These are phyloP conservation scores for Xylariaceae sp. DNA, from an alignment of 2,329 filamentous ascomycete genomes.

Conservation along the genomic window DNA sequence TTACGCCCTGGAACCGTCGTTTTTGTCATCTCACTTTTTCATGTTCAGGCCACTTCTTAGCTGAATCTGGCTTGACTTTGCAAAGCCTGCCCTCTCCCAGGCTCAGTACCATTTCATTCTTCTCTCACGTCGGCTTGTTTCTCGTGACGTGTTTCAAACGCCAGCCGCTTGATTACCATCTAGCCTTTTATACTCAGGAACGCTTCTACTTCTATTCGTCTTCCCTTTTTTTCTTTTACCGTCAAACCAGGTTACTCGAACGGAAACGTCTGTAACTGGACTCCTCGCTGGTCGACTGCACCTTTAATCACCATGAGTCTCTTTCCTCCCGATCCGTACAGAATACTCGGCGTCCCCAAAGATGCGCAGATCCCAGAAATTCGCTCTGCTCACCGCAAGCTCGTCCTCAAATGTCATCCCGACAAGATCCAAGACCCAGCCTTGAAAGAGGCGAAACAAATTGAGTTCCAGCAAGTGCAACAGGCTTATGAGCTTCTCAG, in stretches of 20 bases:
- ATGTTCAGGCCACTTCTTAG: conserved; percentile 30
- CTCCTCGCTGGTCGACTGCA: conserved; percentile 19
- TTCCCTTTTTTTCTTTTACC: conserved; percentile 25
- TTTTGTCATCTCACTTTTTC: conserved; percentile 13
- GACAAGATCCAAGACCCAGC: conserved; percentile 81
- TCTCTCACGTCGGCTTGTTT: conserved; percentile 11
- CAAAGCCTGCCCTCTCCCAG: conserved; percentile 10
- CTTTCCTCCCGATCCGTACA: conserved; percentile 69
- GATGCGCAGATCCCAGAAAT: conserved; percentile 67
- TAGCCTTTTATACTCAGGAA: conserved; percentile 20
- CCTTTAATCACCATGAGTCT: conserved; percentile 41
- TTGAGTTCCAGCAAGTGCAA: conserved; percentile 88
- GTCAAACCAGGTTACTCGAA: conserved; percentile 12
- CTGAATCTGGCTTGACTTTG: conserved; percentile 30
- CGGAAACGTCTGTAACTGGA: conserved; percentile 9
- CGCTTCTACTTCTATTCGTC: conserved; percentile 14
- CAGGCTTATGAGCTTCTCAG: conserved; percentile 87
- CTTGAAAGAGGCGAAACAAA: conserved; percentile 70
- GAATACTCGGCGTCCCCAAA: conserved; percentile 64
- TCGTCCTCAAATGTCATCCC: conserved; percentile 82
- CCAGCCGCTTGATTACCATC: conserved; percentile 25
- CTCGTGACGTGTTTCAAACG: conserved; percentile 23
- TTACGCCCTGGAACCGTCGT: conserved; percentile 19
- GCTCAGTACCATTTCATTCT: conserved; percentile 23
- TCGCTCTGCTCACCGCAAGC: conserved; percentile 74